Percentiles rank a stretch among this genome's conserved stretches.
Conservation (phyloP, 2,329 filamentous ascomycete genomes). For the Colletotrichum sp. region DNA sequence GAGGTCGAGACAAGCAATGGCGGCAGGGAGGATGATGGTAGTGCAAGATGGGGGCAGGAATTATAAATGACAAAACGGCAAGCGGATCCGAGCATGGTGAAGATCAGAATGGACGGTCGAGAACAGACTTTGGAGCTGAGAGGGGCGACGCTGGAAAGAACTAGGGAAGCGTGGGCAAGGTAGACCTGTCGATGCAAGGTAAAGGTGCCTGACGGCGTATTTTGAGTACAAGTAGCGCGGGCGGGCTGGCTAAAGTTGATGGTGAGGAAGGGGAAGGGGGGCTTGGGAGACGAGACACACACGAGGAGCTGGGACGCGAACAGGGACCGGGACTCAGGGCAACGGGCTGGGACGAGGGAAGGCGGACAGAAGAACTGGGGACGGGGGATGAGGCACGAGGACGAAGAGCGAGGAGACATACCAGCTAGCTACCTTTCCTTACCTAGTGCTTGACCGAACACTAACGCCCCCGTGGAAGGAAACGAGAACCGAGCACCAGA, state of each 20-base stretch:
- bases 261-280: not conserved
- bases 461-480: not conserved
- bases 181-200: not conserved
- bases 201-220: not conserved
- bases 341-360: not conserved
- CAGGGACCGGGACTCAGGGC: not conserved
- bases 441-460: not conserved
- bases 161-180: not conserved
- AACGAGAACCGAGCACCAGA: not conserved
- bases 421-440: not conserved
- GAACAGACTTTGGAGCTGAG: constrained; percentile 17
- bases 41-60: not conserved
- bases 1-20: not conserved
- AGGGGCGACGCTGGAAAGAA: not conserved
- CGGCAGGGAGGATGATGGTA: not conserved
- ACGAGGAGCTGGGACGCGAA: not conserved
- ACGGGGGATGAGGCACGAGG: not conserved
- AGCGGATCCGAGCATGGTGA: constrained; percentile 9
- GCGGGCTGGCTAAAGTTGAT: not conserved
- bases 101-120: constrained; percentile 4
- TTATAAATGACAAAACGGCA: constrained; percentile 16
- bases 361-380: not conserved
- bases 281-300: not conserved
- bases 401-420: not conserved
- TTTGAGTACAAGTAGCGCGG: not conserved